Evolutionary conservation across 371 early-diverging fungal genomes (phyloP), one percentile per base, ranked within the genome.

Genomic region (Mucor circinelloides): DNA sequence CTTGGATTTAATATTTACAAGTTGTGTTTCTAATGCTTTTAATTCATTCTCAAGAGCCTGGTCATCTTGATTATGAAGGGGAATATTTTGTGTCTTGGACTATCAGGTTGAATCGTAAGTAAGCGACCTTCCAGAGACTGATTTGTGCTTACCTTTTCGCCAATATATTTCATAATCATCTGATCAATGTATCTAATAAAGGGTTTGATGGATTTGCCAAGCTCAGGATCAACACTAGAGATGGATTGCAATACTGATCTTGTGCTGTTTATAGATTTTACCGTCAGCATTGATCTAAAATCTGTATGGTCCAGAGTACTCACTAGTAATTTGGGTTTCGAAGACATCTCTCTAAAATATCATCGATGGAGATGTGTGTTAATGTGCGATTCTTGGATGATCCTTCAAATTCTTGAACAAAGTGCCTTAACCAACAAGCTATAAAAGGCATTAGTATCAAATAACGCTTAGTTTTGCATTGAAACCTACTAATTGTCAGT

Each of bases 391-490:
- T 42, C 3, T 44, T 42, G 12, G 50, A 32, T 21, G 46, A 46
- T 6, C 31, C 32, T 10, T 32, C 32, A 28, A 65, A 69, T 40
- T 80, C 69, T 19, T 61, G 40, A 2, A 79, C 68, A 48, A 84
- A 73, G 38, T 73, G 52, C 32, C 75, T 76, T 17, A 84, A 31
- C 79, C 81, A 84, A 38, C 76, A 80, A 13, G 75, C 79, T 78
- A 75, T 25, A 27, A 10, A 50, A 17, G 3, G 25, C 0, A 0
- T 54, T 50, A 50, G 23, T 21, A 27, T 13, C 13, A 44, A 12
- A 58, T 1, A 40, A 7, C 17, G 6, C 5, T 13, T 28, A 1
- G 7, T 7, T 17, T 28, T 58, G 34, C 31, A 1, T 19, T 23
- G 19, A 21, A 13, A 55, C 64, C 66, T 78, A 84, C 84, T 70